Evolutionary conservation across 768 basidiomycete species (phyloP).

Genomic region (Terana coerulea): DNA sequence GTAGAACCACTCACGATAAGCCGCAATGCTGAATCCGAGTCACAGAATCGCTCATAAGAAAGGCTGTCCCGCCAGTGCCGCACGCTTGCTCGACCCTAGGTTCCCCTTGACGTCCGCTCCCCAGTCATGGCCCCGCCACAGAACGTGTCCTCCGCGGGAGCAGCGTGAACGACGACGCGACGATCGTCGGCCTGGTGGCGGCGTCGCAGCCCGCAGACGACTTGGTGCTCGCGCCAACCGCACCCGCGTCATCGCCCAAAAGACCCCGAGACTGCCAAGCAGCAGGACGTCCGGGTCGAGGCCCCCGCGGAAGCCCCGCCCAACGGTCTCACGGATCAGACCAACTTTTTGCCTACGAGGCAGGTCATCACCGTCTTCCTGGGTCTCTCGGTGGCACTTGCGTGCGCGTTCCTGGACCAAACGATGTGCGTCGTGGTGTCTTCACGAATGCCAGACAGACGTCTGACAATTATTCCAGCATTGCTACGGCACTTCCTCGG

Average conservation of each 20-base stretch:
- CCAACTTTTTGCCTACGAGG: conserved; percentile 17
- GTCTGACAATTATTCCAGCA: conserved; percentile 2
- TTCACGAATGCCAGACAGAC: too few relatives aligned
- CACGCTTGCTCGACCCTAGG: not conserved
- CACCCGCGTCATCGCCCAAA: not conserved
- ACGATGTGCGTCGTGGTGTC: conserved; percentile 11
- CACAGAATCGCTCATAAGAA: not conserved
- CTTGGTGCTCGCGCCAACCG: not conserved
- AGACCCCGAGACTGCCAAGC: not conserved
- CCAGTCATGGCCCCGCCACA: not conserved
- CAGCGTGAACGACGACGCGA: conserved; percentile 4
- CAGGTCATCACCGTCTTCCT: conserved; percentile 18
- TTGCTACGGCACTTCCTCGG: conserved; percentile 19
- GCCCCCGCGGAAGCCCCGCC: not conserved
- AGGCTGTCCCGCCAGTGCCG: not conserved
- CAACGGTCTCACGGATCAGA: conserved; percentile 18
- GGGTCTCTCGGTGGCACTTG: conserved; percentile 17
- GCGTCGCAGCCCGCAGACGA: not conserved
- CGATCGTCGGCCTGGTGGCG: conserved; percentile 1
- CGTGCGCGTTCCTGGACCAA: conserved; percentile 20
- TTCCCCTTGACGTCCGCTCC: not conserved
- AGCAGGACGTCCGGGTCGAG: not conserved
- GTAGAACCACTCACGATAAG: not conserved
- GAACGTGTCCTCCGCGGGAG: not conserved
- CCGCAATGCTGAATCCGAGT: not conserved